Conservation (phyloP, 2,329 filamentous ascomycete genomes). For the Cordyceps farinosa region DNA sequence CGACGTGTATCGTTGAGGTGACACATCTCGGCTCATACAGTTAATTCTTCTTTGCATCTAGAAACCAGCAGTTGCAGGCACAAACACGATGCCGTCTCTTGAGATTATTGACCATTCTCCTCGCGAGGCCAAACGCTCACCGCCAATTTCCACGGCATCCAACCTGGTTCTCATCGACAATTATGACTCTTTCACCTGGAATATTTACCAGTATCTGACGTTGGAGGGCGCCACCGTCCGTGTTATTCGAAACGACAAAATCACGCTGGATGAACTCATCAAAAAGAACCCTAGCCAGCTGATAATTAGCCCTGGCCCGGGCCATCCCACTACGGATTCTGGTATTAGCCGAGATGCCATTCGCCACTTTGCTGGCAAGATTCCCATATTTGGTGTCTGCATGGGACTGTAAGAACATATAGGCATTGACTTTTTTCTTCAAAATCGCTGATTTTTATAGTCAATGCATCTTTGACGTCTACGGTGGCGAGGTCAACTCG, state of each 20-base stretch:
- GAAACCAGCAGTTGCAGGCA: neutral
- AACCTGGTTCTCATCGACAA: slow-evolving; percentile 97
- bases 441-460: slow-evolving; percentile 34
- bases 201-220: slow-evolving; percentile 96
- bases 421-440: neutral
- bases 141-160: slow-evolving; percentile 71
- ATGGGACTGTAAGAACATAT: slow-evolving; percentile 77
- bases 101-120: slow-evolving; percentile 76
- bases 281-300: slow-evolving; percentile 85
- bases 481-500: slow-evolving; percentile 85
- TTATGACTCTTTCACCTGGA: slow-evolving; percentile 99
- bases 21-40: neutral
- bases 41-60: slow-evolving; percentile 5
- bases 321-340: slow-evolving; percentile 86
- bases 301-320: slow-evolving; percentile 91
- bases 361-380: slow-evolving; percentile 85
- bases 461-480: slow-evolving; percentile 94
- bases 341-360: slow-evolving; percentile 93
- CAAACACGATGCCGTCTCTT: slow-evolving; percentile 44
- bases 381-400: slow-evolving; percentile 94
- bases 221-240: slow-evolving; percentile 91
- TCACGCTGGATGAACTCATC: slow-evolving; percentile 79
- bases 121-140: slow-evolving; percentile 71
- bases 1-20: neutral
- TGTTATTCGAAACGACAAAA: slow-evolving; percentile 89